Conservation (phyloP, 2,329 filamentous ascomycete genomes). For the Chlorencoelia australis region DNA sequence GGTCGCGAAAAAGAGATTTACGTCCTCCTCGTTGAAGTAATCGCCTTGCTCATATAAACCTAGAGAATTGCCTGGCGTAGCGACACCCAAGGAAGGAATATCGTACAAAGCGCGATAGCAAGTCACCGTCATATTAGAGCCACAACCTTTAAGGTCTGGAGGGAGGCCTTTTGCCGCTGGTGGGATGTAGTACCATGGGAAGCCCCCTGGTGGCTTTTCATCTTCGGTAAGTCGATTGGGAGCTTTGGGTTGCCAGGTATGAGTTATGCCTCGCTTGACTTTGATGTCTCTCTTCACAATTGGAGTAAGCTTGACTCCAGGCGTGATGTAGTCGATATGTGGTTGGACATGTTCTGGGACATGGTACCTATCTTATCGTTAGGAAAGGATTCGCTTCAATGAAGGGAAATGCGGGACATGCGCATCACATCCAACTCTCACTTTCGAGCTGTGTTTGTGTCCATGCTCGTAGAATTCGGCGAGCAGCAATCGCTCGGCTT, state of each 20-base stretch:
- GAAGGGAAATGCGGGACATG: conserved; percentile 7
- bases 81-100: conserved; percentile 17
- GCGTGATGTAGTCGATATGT: conserved; percentile 39
- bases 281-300: conserved; percentile 12
- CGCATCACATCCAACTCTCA: conserved; percentile 28
- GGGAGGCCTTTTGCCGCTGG: conserved; percentile 3
- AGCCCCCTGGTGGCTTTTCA: neutral
- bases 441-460: conserved; percentile 18
- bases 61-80: conserved; percentile 7
- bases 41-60: conserved; percentile 13
- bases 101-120: conserved; percentile 26
- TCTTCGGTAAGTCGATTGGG: conserved; percentile 3
- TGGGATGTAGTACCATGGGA: conserved; percentile 2
- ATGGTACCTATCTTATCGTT: conserved; percentile 26
- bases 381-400: neutral
- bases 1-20: conserved; percentile 10
- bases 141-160: conserved; percentile 9
- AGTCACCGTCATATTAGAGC: conserved; percentile 11
- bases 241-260: neutral
- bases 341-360: conserved; percentile 31
- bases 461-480: conserved; percentile 29
- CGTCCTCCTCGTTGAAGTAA: conserved; percentile 13
- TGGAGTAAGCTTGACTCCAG: conserved; percentile 30
- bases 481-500: conserved; percentile 27
- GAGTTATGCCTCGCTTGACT: conserved; percentile 5